A percentile compares a stretch with the other conserved stretches of the same genome.
phyloP scores from a whole-genome alignment of 2,329 filamentous ascomycete species.

The Microcera coccophila region DNA sequence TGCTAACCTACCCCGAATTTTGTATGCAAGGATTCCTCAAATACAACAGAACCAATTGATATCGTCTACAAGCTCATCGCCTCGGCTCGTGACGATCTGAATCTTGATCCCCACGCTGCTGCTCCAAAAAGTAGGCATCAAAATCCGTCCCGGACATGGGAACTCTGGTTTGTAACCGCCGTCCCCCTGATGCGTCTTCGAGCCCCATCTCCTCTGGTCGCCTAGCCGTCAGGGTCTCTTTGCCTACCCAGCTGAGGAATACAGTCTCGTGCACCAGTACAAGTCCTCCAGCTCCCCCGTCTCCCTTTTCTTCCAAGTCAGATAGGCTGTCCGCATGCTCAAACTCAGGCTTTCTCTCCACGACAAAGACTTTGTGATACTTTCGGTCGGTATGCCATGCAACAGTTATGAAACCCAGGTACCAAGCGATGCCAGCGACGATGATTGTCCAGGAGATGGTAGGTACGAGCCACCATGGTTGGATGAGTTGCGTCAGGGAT shows the following conservation, averaged over 20 bases:
- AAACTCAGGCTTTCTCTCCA: slow-evolving; percentile 34
- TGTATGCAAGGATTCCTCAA: too few species aligned
- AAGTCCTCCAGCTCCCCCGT: slow-evolving; percentile 23
- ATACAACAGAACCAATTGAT: too few species aligned
- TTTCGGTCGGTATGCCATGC: slow-evolving; percentile 28
- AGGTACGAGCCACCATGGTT: slow-evolving; percentile 33
- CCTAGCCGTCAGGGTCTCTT: slow-evolving; percentile 23
- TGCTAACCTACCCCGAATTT: too few species aligned
- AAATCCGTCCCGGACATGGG: slow-evolving; percentile 25
- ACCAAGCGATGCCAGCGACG: slow-evolving; percentile 29
- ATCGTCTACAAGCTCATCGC: too few species aligned
- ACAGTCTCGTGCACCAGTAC: slow-evolving; percentile 37
- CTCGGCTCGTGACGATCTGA: background rate
- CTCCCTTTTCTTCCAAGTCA: slow-evolving; percentile 13
- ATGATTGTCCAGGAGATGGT: slow-evolving; percentile 31
- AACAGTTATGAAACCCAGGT: slow-evolving; percentile 31
- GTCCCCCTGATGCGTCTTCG: slow-evolving; percentile 4
- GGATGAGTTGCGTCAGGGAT: slow-evolving; percentile 7
- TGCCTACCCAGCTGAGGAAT: slow-evolving; percentile 33
- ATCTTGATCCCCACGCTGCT: slow-evolving; percentile 7
- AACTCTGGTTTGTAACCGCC: slow-evolving; percentile 6
- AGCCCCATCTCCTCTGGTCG: slow-evolving; percentile 7
- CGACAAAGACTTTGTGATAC: slow-evolving; percentile 31
- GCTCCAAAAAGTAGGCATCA: slow-evolving; percentile 18
- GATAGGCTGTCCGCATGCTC: slow-evolving; percentile 24